These are phyloP conservation scores for Metschnikowia kunwiensis DNA, from an alignment of 805 yeast genomes.

Conservation along the genomic window DNA sequence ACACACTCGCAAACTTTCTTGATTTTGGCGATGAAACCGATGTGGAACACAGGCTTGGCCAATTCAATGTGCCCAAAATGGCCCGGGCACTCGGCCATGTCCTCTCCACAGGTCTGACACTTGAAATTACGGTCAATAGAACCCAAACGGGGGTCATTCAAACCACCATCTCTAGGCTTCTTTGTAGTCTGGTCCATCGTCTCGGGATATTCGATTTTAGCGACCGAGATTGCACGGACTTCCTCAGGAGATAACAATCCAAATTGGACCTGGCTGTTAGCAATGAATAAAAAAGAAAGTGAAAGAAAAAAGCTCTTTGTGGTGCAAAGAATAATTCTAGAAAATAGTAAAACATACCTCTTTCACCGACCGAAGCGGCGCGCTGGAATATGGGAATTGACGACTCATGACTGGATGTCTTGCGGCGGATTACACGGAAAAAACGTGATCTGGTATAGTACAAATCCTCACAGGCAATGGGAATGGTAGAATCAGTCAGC, in stretches of 20 bases:
- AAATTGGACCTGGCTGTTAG: constrained; percentile 69
- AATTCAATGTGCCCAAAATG: constrained; percentile 98
- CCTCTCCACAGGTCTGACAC: constrained; percentile 99
- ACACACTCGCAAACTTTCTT: constrained; percentile 95
- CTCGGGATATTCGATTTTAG: constrained; percentile 96
- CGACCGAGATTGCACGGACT: constrained; percentile 91
- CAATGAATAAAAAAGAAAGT: constrained; percentile 6
- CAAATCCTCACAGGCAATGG: no score
- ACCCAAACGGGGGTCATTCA: constrained; percentile 95
- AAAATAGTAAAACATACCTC: constrained; percentile 56
- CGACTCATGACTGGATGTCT: constrained; percentile 39
- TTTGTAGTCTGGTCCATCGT: constrained; percentile 98
- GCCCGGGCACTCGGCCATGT: constrained; percentile 99
- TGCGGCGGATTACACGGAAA: no score
- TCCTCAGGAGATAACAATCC: constrained; percentile 98
- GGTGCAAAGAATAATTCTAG: not conserved
- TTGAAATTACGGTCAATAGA: constrained; percentile 95
- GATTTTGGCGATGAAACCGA: constrained; percentile 92
- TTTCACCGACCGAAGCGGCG: constrained; percentile 94
- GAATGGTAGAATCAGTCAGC: not conserved
- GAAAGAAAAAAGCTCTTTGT: not conserved
- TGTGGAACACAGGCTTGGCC: constrained; percentile 97
- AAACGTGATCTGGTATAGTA: not conserved
- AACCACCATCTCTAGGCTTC: constrained; percentile 94
- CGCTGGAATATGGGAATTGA: constrained; percentile 89